These are phyloP conservation scores for Apophysomyces ossiformis DNA, from an alignment of 371 early-diverging fungal species.

Conservation along the genomic window DNA sequence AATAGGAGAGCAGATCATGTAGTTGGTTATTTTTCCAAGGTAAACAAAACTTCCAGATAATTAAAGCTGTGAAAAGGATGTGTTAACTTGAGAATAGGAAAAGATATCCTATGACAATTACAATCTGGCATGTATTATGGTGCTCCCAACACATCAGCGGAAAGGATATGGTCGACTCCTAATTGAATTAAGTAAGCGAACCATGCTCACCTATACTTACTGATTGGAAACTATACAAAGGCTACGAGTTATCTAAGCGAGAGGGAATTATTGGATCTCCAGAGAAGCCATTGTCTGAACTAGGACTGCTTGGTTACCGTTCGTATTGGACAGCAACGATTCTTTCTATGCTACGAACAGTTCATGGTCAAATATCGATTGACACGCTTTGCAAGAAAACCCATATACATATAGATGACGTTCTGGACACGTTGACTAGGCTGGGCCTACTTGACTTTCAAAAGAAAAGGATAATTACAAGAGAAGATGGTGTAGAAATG, in stretches of 20 bases:
- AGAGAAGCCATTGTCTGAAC: constrained; percentile 83
- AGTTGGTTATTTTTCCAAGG: constrained; percentile 75
- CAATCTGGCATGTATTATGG: constrained; percentile 88
- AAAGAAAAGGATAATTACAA: constrained; percentile 2
- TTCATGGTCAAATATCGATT: constrained; percentile 34
- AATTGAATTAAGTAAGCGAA: constrained; percentile 80
- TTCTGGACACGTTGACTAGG: constrained; percentile 36
- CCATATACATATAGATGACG: constrained; percentile 45
- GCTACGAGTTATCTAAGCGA: constrained; percentile 88
- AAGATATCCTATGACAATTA: constrained; percentile 78
- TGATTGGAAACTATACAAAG: constrained; percentile 30
- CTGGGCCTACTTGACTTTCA: constrained; percentile 36
- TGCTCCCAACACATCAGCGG: constrained; percentile 86
- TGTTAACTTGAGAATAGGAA: constrained; percentile 43
- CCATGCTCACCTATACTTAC: not conserved
- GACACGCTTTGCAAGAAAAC: constrained; percentile 38
- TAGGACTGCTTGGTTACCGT: constrained; percentile 73
- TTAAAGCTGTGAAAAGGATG: not conserved
- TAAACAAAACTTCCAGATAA: constrained; percentile 18
- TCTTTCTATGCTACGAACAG: constrained; percentile 38
- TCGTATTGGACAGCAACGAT: constrained; percentile 79
- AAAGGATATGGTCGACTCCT: constrained; percentile 86
- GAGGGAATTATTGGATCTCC: constrained; percentile 91
- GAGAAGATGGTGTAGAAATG: not conserved
- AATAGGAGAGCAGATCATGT: constrained; percentile 49